These are phyloP conservation scores for Aureobasidium musti DNA, from an alignment of 2,329 filamentous ascomycete genomes.

Conservation along the genomic window DNA sequence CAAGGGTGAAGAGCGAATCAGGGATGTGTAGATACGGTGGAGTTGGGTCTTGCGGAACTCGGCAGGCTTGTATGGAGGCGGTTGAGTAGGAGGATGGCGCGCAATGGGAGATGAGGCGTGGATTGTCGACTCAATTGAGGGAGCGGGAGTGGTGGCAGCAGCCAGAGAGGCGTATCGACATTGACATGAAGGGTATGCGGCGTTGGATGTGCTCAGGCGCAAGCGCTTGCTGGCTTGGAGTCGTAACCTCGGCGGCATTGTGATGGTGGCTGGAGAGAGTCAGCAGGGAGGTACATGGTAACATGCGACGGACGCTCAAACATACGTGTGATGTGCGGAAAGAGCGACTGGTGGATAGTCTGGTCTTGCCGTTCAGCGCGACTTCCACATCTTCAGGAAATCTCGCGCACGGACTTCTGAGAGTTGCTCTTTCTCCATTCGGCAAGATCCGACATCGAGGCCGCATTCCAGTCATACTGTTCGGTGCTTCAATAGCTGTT, in stretches of 20 bases:
- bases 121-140: slow-evolving; percentile 54
- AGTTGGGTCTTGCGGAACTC: slow-evolving; percentile 91
- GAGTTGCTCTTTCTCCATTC: slow-evolving; percentile 11
- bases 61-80: slow-evolving; percentile 81
- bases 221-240: slow-evolving; percentile 43
- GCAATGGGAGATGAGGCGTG: slow-evolving; percentile 50
- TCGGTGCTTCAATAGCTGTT: slow-evolving; percentile 1
- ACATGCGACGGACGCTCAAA: neutral
- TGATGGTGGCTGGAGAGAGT: slow-evolving; percentile 33
- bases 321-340: neutral
- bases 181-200: slow-evolving; percentile 40
- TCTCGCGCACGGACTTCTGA: slow-evolving; percentile 18
- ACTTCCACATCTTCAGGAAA: slow-evolving; percentile 27
- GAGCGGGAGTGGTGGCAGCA: slow-evolving; percentile 55
- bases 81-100: slow-evolving; percentile 67
- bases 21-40: slow-evolving; percentile 79
- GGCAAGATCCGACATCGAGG: slow-evolving; percentile 15
- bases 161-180: slow-evolving; percentile 54
- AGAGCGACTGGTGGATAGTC: slow-evolving; percentile 2
- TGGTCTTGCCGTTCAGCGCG: slow-evolving; percentile 16
- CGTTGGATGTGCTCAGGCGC: slow-evolving; percentile 37
- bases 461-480: slow-evolving; percentile 27
- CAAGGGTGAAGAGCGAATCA: slow-evolving; percentile 80
- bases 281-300: neutral
- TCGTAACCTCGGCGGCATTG: slow-evolving; percentile 58